A percentile compares a stretch with the other conserved stretches of the same genome.
Evolutionary conservation across 75 land plant genomes (phyloP).

Genomic region (Adiantum capillusveneris): DNA sequence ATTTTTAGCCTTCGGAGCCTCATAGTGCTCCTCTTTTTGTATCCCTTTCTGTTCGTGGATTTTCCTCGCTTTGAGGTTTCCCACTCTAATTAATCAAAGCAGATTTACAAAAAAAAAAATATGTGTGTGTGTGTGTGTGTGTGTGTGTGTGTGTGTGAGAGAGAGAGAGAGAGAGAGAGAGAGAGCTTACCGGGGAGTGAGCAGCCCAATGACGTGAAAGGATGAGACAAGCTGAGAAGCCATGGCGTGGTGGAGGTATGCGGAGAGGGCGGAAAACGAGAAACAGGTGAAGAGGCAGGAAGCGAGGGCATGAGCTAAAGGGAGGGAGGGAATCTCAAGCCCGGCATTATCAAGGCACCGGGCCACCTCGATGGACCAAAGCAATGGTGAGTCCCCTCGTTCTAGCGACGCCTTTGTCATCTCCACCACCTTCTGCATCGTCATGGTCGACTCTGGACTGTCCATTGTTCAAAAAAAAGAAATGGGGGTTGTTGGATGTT

Average conservation of each 20-base stretch:
- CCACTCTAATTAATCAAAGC: too few species aligned
- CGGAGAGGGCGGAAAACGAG: conserved; percentile 36
- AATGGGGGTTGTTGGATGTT: too few species aligned
- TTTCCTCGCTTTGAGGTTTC: too few species aligned
- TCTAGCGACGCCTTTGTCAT: conserved; percentile 42
- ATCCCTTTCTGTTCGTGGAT: too few species aligned
- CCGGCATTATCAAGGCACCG: conserved; percentile 37
- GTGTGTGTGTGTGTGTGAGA: too few species aligned
- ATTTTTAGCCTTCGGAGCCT: too few species aligned
- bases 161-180: neutral
- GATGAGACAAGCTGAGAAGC: conserved; percentile 46
- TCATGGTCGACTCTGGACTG: too few species aligned
- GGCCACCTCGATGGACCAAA: conserved; percentile 51
- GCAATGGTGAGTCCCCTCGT: conserved; percentile 37
- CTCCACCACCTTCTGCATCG: conserved; percentile 30
- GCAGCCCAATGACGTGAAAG: conserved; percentile 50
- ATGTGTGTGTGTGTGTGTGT: too few species aligned
- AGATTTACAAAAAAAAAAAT: too few species aligned
- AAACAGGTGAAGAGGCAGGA: conserved; percentile 33
- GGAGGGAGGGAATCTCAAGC: conserved; percentile 37
- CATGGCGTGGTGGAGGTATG: conserved; percentile 58
- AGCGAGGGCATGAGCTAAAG: conserved; percentile 39
- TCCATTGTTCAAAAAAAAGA: too few species aligned
- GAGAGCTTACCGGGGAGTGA: conserved; percentile 45
- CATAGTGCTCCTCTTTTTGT: too few species aligned